Percentiles rank a stretch among this genome's conserved stretches.
These are phyloP conservation scores for Tetragonia tetragonoides DNA, from an alignment of 148 eudicot genomes.

Conservation along the genomic window DNA sequence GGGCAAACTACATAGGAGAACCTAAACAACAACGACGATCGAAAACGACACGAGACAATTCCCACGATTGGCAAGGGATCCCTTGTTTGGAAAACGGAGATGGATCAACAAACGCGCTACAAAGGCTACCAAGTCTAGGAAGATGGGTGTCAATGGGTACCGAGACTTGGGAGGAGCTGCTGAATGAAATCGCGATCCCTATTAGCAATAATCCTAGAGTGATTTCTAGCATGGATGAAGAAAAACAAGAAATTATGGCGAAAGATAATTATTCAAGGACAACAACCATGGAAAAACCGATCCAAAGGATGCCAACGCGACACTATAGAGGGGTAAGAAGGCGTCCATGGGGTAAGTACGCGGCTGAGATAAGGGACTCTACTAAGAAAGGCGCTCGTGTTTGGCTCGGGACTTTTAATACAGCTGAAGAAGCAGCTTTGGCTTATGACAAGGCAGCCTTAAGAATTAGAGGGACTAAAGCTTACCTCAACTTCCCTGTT, in stretches of 20 bases:
- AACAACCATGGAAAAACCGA: neutral
- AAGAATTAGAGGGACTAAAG: constrained; percentile 68
- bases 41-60: neutral
- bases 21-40: neutral
- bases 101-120: constrained; percentile 24
- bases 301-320: constrained; percentile 19
- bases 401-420: constrained; percentile 81
- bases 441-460: constrained; percentile 89
- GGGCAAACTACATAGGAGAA: constrained; percentile 66
- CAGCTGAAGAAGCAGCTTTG: constrained; percentile 82
- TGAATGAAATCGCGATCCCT: constrained; percentile 26
- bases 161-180: constrained; percentile 61
- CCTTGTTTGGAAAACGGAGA: constrained; percentile 38
- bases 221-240: neutral
- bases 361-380: constrained; percentile 82
- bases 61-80: constrained; percentile 33
- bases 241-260: neutral
- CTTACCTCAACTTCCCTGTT: constrained; percentile 60
- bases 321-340: constrained; percentile 82
- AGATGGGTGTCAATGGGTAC: constrained; percentile 78
- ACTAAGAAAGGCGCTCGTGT: constrained; percentile 63
- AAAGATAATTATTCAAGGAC: neutral
- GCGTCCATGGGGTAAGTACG: constrained; percentile 87
- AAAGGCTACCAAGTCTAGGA: constrained; percentile 72
- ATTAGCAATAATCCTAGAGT: neutral